These are phyloP conservation scores for Cyclaneusma minus DNA, from an alignment of 2,329 filamentous ascomycete genomes.

Conservation along the genomic window DNA sequence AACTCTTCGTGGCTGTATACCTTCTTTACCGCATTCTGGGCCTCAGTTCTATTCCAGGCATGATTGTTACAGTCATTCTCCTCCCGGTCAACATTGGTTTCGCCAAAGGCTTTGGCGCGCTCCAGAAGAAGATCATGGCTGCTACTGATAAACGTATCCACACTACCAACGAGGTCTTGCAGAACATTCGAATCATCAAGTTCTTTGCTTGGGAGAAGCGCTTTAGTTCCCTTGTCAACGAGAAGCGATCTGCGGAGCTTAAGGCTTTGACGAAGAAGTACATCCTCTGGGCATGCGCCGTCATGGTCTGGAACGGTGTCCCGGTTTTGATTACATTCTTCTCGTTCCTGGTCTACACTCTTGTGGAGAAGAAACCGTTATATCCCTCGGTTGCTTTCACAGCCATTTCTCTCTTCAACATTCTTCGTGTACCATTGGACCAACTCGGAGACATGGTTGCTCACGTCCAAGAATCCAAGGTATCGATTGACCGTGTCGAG, in stretches of 20 bases:
- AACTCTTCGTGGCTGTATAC: slow-evolving; percentile 65
- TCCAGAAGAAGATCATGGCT: slow-evolving; percentile 81
- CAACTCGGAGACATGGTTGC: slow-evolving; percentile 98
- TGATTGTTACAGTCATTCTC: slow-evolving; percentile 76
- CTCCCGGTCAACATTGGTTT: slow-evolving; percentile 84
- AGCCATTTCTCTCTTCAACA: slow-evolving; percentile 85
- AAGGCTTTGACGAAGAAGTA: slow-evolving; percentile 67
- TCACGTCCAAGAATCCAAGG: slow-evolving; percentile 92
- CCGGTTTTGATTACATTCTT: slow-evolving; percentile 92
- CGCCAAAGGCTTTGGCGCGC: slow-evolving; percentile 67
- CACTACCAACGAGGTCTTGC: slow-evolving; percentile 88
- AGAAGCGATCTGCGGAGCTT: slow-evolving; percentile 71
- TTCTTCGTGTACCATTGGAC: slow-evolving; percentile 83
- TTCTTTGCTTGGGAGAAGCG: slow-evolving; percentile 97
- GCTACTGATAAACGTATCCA: slow-evolving; percentile 94
- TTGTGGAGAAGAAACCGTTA: slow-evolving; percentile 75
- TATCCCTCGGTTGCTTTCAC: slow-evolving; percentile 92
- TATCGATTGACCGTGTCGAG: slow-evolving; percentile 92
- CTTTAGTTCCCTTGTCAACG: slow-evolving; percentile 73
- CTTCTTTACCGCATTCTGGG: slow-evolving; percentile 86
- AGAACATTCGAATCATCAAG: slow-evolving; percentile 98
- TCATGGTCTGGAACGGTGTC: slow-evolving; percentile 92
- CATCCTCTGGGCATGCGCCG: slow-evolving; percentile 79
- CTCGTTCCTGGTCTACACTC: slow-evolving; percentile 86
- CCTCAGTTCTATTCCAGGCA: slow-evolving; percentile 82